A percentile compares a stretch with the other conserved stretches of the same genome.
phyloP scores from a whole-genome alignment of 2,329 filamentous ascomycete genomes.

The Blumeria hordei region DNA sequence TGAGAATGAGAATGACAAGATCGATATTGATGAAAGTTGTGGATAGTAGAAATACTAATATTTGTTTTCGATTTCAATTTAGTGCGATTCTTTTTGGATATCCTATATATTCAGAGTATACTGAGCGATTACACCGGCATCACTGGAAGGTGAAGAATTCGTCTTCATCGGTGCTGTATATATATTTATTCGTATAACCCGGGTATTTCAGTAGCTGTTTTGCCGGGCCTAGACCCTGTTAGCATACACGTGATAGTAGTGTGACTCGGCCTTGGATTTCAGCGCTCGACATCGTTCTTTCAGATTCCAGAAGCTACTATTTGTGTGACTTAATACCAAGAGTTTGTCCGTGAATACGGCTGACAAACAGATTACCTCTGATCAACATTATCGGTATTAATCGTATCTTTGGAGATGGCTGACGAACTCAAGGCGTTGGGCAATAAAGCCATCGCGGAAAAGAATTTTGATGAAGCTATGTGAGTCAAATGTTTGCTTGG shows the following conservation, averaged over 20 bases:
- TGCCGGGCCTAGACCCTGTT: not conserved
- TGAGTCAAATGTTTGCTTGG: conserved; percentile 26
- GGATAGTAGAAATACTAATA: not conserved
- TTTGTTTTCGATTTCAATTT: not conserved
- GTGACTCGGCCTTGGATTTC: not conserved
- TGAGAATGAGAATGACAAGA: too few species aligned
- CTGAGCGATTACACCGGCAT: not conserved
- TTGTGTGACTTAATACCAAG: not conserved
- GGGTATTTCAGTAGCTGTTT: not conserved
- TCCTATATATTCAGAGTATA: not conserved
- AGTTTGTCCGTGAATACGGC: too few species aligned
- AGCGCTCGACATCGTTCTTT: not conserved
- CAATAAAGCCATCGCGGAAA: conserved; percentile 95
- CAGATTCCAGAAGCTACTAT: not conserved
- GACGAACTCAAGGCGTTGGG: conserved; percentile 85
- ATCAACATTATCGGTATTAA: not conserved
- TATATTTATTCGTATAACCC: not conserved
- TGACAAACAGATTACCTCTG: not conserved
- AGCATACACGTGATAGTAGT: not conserved
- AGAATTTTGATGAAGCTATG: conserved; percentile 92
- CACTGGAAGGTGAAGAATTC: not conserved
- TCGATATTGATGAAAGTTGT: not conserved
- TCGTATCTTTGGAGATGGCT: conserved; percentile 17
- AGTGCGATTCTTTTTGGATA: not conserved
- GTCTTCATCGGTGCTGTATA: not conserved